Evolutionary conservation across 2,329 filamentous ascomycete species (phyloP).

Genomic region (Dactylellina drechsleri): DNA sequence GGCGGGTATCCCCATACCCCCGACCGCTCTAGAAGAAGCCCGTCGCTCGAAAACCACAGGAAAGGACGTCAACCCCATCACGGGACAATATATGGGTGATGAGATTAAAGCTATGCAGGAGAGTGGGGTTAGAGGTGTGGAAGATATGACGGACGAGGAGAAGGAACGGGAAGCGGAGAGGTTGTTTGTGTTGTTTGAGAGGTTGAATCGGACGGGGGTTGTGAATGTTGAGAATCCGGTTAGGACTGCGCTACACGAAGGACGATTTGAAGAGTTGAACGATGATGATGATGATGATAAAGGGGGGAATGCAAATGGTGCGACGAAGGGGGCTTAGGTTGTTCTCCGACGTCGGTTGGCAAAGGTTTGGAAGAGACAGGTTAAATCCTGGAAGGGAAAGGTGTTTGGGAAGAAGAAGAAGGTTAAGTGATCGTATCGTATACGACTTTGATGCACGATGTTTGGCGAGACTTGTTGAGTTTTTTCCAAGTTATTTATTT

Average conservation of each 20-base stretch:
- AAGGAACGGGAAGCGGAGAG: conserved; percentile 91
- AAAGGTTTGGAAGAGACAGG: neutral
- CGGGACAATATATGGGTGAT: conserved; percentile 80
- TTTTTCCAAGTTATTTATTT: no score
- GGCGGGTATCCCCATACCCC: conserved; percentile 80
- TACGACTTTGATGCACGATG: no score
- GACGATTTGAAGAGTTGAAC: conserved; percentile 74
- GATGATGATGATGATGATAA: conserved; percentile 30
- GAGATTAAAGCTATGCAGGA: conserved; percentile 62
- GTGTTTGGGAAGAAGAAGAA: neutral
- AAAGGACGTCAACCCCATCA: conserved; percentile 78
- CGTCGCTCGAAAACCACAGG: conserved; percentile 60
- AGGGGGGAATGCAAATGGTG: conserved; percentile 9
- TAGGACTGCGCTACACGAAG: conserved; percentile 73
- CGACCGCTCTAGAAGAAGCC: conserved; percentile 66
- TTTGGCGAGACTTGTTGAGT: no score
- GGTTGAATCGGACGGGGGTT: conserved; percentile 81
- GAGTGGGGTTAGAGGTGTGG: conserved; percentile 59
- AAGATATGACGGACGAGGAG: conserved; percentile 88
- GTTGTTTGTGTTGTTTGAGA: conserved; percentile 89
- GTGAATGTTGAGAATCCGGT: conserved; percentile 83
- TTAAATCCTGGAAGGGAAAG: neutral
- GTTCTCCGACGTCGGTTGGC: conserved; percentile 2
- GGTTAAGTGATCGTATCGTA: no score
- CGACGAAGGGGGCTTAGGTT: neutral